Percentiles rank a stretch among this genome's conserved stretches.
Evolutionary conservation across 441 rosid species (phyloP).

Genomic region (Breynia disticha): DNA sequence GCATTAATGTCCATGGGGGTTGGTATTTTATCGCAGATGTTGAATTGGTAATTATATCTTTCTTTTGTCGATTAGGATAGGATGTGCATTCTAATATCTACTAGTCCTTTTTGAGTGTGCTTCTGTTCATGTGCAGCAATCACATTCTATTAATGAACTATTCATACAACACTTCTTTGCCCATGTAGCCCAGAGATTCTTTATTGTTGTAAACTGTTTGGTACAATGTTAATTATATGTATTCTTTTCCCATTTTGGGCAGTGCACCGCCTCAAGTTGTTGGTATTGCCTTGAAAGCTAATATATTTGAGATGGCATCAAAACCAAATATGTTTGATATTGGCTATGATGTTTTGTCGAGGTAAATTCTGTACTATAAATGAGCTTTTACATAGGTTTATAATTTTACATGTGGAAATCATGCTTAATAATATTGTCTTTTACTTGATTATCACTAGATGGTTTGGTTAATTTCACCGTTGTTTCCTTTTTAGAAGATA

Average conservation of each 20-base stretch:
- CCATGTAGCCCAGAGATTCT: not conserved
- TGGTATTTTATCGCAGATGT: constrained; percentile 62
- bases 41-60: constrained; percentile 51
- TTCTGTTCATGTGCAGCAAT: not conserved
- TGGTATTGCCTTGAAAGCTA: constrained; percentile 44
- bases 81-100: constrained; percentile 2
- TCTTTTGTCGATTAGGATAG: constrained; percentile 8
- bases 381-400: not conserved
- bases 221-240: not conserved
- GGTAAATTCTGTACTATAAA: constrained; percentile 29
- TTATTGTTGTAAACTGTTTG: not conserved
- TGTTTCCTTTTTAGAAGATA: too few species aligned
- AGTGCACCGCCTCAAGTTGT: constrained; percentile 75
- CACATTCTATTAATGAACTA: too few species aligned
- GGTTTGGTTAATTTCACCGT: too few species aligned
- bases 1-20: constrained; percentile 67
- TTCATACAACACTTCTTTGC: too few species aligned
- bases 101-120: constrained; percentile 3
- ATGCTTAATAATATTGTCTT: too few species aligned
- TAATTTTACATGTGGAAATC: too few species aligned
- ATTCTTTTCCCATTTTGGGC: constrained; percentile 14
- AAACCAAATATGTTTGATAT: constrained; percentile 30
- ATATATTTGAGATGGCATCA: constrained; percentile 58
- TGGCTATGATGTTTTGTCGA: constrained; percentile 42
- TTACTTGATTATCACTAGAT: too few species aligned